phyloP scores from a whole-genome alignment of 805 yeast genomes.

The Torulaspora franciscae region DNA sequence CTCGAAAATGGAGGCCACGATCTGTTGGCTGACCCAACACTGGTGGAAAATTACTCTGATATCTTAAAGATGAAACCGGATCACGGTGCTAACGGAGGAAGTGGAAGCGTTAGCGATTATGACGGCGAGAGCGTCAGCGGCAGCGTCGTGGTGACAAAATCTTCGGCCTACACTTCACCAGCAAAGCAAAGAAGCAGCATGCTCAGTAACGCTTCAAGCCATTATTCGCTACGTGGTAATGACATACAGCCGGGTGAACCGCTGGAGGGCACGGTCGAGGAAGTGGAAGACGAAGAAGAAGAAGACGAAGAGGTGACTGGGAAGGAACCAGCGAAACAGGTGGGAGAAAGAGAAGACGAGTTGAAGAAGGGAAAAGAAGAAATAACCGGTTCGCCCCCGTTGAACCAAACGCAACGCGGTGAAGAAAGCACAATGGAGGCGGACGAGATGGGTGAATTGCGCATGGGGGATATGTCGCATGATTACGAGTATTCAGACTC shows the following conservation, averaged over 20 bases:
- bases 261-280: neutral
- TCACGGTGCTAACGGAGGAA: constrained; percentile 4
- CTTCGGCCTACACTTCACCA: constrained; percentile 7
- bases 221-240: constrained; percentile 10
- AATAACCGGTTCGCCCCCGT: too few species aligned
- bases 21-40: constrained; percentile 29
- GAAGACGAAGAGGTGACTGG: neutral
- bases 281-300: neutral
- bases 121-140: constrained; percentile 19
- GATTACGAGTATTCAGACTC: constrained; percentile 35
- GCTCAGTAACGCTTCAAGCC: constrained; percentile 16
- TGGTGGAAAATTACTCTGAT: constrained; percentile 32
- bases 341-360: neutral
- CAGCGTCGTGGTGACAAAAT: constrained; percentile 30
- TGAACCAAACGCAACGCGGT: neutral
- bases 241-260: neutral
- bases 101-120: constrained; percentile 6
- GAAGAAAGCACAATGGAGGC: constrained; percentile 1
- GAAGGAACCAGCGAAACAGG: neutral
- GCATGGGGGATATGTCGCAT: constrained; percentile 9
- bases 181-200: constrained; percentile 11
- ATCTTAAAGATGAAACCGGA: constrained; percentile 19
- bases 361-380: neutral
- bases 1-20: constrained; percentile 11
- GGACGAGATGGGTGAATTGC: neutral